phyloP scores from a whole-genome alignment of 805 yeast species.

The Debaryomyces tyrocola region DNA sequence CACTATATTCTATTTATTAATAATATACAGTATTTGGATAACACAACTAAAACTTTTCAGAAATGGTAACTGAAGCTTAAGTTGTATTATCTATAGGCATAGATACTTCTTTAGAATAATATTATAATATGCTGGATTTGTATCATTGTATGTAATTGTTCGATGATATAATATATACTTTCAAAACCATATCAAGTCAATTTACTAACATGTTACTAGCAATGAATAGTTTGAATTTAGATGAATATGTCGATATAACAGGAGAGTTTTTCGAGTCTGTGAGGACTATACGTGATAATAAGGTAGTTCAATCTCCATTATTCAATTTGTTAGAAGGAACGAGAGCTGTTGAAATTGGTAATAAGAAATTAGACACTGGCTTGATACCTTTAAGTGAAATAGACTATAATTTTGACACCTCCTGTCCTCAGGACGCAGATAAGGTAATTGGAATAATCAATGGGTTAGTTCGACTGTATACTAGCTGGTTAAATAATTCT shows the following conservation, averaged over 20 bases:
- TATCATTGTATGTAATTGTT: neutral
- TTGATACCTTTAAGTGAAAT: slow-evolving; percentile 46
- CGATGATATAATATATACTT: too few relatives aligned
- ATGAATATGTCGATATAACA: slow-evolving; percentile 51
- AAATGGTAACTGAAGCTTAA: too few relatives aligned
- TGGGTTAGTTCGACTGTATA: slow-evolving; percentile 51
- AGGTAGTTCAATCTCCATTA: slow-evolving; percentile 55
- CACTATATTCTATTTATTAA: neutral
- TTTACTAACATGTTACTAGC: neutral
- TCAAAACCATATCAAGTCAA: neutral
- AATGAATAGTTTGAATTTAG: neutral
- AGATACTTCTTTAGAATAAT: neutral
- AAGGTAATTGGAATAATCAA: slow-evolving; percentile 54
- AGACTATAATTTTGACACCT: slow-evolving; percentile 50
- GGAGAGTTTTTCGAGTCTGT: slow-evolving; percentile 44
- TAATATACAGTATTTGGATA: neutral
- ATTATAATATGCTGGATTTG: neutral
- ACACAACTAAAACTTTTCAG: too few relatives aligned
- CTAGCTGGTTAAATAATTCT: slow-evolving; percentile 76
- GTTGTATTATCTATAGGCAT: neutral
- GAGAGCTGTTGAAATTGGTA: slow-evolving; percentile 78
- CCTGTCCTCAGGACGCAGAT: slow-evolving; percentile 32
- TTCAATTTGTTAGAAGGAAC: slow-evolving; percentile 82
- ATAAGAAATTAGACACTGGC: slow-evolving; percentile 76
- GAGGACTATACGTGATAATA: slow-evolving; percentile 43